Percentiles rank a stretch among this genome's conserved stretches.
phyloP scores from a whole-genome alignment of 352 stramenopile species.

The Globisporangium mamillatum region DNA sequence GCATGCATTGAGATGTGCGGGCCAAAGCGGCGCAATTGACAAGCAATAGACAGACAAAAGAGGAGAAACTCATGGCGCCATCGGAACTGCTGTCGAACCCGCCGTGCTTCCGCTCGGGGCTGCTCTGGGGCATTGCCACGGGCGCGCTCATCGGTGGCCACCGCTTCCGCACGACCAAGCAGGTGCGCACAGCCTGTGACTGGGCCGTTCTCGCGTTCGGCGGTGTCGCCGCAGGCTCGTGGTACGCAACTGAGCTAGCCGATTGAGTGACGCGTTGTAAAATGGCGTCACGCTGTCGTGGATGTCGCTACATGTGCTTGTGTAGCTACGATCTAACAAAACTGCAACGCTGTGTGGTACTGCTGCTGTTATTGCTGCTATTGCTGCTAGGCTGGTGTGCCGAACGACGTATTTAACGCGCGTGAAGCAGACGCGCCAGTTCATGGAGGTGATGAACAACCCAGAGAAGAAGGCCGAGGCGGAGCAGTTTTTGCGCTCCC shows the following conservation, averaged over 20 bases:
- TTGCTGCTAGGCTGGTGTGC: slow-evolving; percentile 52
- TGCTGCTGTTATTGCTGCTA: not conserved
- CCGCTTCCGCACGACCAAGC: slow-evolving; percentile 61
- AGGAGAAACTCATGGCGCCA: slow-evolving; percentile 3
- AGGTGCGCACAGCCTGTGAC: slow-evolving; percentile 62
- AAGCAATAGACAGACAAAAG: not conserved
- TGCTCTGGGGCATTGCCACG: slow-evolving; percentile 78
- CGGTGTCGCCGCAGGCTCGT: slow-evolving; percentile 45
- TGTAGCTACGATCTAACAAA: not conserved
- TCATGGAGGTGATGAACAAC: slow-evolving; percentile 87
- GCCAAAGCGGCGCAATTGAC: not conserved
- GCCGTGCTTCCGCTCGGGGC: slow-evolving; percentile 71
- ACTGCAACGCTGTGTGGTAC: not conserved
- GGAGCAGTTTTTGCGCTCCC: slow-evolving; percentile 72
- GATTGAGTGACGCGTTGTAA: not conserved
- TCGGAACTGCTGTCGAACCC: slow-evolving; percentile 62
- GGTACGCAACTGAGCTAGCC: slow-evolving; percentile 24
- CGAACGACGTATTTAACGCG: slow-evolving; percentile 46
- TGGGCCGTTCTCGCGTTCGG: slow-evolving; percentile 64
- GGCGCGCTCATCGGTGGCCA: slow-evolving; percentile 59
- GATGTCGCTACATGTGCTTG: not conserved
- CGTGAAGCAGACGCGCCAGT: slow-evolving; percentile 61
- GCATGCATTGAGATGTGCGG: no score
- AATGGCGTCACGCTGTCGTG: not conserved
- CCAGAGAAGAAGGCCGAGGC: slow-evolving; percentile 63